Evolutionary conservation across 371 early-diverging fungal species (phyloP), one percentile per base, ranked within the genome.

Genomic region (Coemansia sp.): DNA sequence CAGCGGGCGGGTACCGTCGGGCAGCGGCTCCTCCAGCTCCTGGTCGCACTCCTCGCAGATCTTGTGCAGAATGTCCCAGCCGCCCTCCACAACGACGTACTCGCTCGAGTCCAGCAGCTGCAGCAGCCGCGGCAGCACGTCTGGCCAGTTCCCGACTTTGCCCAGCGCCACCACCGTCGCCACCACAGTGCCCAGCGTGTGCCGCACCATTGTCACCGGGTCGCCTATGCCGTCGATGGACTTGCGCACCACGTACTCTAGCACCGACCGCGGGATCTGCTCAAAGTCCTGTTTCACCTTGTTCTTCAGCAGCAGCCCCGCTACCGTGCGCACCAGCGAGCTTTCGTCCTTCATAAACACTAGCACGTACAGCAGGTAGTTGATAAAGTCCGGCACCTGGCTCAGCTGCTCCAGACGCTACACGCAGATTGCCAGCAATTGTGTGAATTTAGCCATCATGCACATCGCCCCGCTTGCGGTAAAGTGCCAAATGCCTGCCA

Each of bases 11-110:
- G 86, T 84, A 62, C 90, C 87, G 52, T 86, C 70, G 16, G 77
- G 79, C 51, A 87, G 81, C 37, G 83, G 83, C 58, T 81, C 78
- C 58, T 92, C 90, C 31, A 98, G 84, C 50, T 91, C 88, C 33
- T 82, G 84, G 51, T 88, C 77, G 50, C 87, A 89, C 74, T 96
- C 98, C 72, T 97, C 97, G 80, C 96, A 95, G 64, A 96, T 90
- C 80, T 92, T 94, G 75, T 86, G 83, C 60, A 97, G 77, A 8
- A 94, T 92, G 50, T 86, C 86, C 72, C 93, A 91, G 18, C 92
- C 85, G 52, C 91, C 89, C 84, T 93, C 90, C 11, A 92, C 89
- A 47, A 89, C 81, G n/a, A 81, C 66, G 24, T 82, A 81, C 64
- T 92, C 83, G 56, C 81, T 78, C 50, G 82, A 80, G 67, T 90